phyloP scores from a whole-genome alignment of 2,329 filamentous ascomycete genomes.

The Aspergillus sp. region DNA sequence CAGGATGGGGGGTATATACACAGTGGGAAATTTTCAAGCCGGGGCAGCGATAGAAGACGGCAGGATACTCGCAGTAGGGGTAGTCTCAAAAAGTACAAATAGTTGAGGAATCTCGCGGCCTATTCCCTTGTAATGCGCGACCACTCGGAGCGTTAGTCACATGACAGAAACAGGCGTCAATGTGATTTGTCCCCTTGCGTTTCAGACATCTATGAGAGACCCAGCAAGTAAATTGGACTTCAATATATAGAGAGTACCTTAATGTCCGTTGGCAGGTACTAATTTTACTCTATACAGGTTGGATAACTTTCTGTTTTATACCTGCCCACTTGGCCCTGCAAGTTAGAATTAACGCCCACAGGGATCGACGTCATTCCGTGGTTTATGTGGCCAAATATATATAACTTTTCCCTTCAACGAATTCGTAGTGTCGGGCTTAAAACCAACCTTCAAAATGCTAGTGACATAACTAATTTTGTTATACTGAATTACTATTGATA shows the following conservation, averaged over 20 bases:
- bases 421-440: not conserved
- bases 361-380: too few species aligned
- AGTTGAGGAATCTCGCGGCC: constrained; percentile 19
- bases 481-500: not conserved
- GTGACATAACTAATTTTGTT: not conserved
- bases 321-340: not conserved
- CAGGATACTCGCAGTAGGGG: not conserved
- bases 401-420: too few species aligned
- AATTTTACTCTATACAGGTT: not conserved
- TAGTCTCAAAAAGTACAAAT: constrained; percentile 7
- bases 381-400: too few species aligned
- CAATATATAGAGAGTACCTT: not conserved
- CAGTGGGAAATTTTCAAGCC: not conserved
- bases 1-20: not conserved
- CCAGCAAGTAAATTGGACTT: not conserved
- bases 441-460: not conserved
- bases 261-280: not conserved
- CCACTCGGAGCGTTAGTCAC: constrained; percentile 17
- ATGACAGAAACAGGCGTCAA: constrained; percentile 11
- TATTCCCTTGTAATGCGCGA: constrained; percentile 8
- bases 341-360: too few species aligned
- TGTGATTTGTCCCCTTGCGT: constrained; percentile 7
- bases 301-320: not conserved
- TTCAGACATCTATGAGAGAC: not conserved
- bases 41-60: not conserved